Evolutionary conservation across 2,329 filamentous ascomycete species (phyloP), one percentile per base, ranked within the genome.

Genomic region (Laburnicola sp.): DNA sequence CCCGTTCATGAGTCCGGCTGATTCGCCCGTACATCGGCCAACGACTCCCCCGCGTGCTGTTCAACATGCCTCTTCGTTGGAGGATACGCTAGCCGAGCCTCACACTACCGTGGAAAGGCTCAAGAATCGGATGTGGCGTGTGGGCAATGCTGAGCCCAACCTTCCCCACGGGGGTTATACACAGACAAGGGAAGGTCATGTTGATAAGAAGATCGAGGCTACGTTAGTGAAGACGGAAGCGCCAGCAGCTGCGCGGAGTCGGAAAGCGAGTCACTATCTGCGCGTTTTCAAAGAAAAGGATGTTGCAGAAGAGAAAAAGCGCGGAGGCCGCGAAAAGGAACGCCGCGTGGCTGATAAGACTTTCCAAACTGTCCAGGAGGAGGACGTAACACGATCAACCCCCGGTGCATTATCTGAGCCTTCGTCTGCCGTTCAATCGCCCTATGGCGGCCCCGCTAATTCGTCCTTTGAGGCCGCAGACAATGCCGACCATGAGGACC

Each of bases 251-350:
- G 80, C 81, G 39, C 78, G 84, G 53, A 86, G 83, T 66, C 78
- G 84, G 50, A 87, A 87, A 69, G 82, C 84, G 36, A 86, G 83
- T 63, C 84, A 86, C 62, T 85, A 84, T 60, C 72, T 87, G 46
- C 82, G 84, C 9, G 72, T 87, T 4, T 87, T 86, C 72, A 84
- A 84, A 61, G 82, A 85, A 55, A 84, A 83, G 51, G 82, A 83
- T 47, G 76, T 74, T 5, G 77, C 77, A 23, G 78, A 80, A 28
- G 79, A 81, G 55, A 80, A 79, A 62, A 74, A 76, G 65, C 67
- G 76, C 57, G 76, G 81, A 52, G 74, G 75, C 50, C 74, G 77
- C 47, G 60, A 64, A 23, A 72, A 71, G 57, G 68, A 75, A 37
- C 69, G 72, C 50, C 63, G 67, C 30, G 39, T 54, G 6, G 56